Evolutionary conservation across 257 asterid species (phyloP), one percentile per base, ranked within the genome.

Genomic region (Misopates orontium): DNA sequence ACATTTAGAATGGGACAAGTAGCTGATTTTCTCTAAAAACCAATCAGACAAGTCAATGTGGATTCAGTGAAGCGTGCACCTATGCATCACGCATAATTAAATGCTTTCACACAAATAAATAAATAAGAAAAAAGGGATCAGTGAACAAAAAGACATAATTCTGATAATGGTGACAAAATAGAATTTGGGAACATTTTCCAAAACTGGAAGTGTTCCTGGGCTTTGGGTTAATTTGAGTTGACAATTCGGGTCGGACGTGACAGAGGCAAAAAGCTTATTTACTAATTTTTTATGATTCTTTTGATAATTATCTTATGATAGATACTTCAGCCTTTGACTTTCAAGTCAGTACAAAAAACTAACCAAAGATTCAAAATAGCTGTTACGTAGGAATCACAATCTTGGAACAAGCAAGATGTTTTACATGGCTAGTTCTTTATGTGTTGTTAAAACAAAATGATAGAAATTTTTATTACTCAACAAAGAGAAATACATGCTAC

Each of bases 1-100:
- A 36, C 10, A 3, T 67, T 57, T 32, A 62, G 79, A 69, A 67
- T 65, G 62, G 39, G 47, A 63, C 20, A 53, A 55, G 55, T 20
- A 61, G 68, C 23, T 62, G 53, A 47, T 56, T 68, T 61, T 16
- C 7, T 17, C 41, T 20, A 32, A 51, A 22, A 28, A 25, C 15
- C 16, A 40, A 45, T 22, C 54, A 70, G 82, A 77, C 74, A 66
- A 70, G 66, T 70, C 83, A 60, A 66, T 66, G 57, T 51, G 66
- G 66, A 49, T 52, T 42, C n/a, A n/a, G n/a, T n/a, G n/a, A n/a
- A n/a, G n/a, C n/a, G 19, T 64, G 73, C 65, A 47, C 64, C 74
- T 72, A 74, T 78, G 79, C 77, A 74, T 75, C 73, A 70, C 10
- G 42, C 36, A 28, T 36, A 36, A 36, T 36, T 36, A 36, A 36